These are phyloP conservation scores for Talaromyces sp. DNA, from an alignment of 2,329 filamentous ascomycete species.

Conservation along the genomic window DNA sequence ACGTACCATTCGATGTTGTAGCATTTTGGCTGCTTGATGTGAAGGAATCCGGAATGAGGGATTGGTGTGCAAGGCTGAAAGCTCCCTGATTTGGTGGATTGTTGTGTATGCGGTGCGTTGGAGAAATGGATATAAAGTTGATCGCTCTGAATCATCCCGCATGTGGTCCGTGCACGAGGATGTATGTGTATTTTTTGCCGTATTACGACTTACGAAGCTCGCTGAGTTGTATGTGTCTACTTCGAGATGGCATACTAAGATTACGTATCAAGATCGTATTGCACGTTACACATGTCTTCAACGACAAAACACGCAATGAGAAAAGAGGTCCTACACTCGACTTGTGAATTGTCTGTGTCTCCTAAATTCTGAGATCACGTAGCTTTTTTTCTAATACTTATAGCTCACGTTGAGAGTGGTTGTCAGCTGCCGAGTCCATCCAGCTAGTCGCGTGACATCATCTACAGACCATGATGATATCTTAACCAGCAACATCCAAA, in stretches of 20 bases:
- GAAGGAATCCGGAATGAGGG: too few relatives aligned
- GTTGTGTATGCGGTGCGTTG: neutral
- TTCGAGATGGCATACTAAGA: neutral
- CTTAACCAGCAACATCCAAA: neutral
- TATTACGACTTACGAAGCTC: neutral
- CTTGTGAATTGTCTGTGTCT: neutral
- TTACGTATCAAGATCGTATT: neutral
- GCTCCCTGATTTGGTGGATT: neutral
- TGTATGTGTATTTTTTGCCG: neutral
- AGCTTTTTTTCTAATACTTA: neutral
- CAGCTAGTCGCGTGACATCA: conserved; percentile 4
- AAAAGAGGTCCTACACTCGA: neutral
- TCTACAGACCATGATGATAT: neutral
- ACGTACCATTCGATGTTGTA: conserved; percentile 61
- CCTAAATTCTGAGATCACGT: too few relatives aligned
- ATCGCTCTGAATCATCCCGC: neutral
- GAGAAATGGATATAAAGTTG: neutral
- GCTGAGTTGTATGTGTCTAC: neutral
- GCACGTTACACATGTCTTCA: neutral
- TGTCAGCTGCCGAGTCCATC: neutral
- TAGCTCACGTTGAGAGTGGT: neutral
- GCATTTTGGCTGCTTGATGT: conserved; percentile 35
- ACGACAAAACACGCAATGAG: neutral
- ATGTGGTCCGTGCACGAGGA: neutral
- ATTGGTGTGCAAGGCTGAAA: neutral